phyloP scores from a whole-genome alignment of 306 rosid species.

The Astragalus glycyphyllos region DNA sequence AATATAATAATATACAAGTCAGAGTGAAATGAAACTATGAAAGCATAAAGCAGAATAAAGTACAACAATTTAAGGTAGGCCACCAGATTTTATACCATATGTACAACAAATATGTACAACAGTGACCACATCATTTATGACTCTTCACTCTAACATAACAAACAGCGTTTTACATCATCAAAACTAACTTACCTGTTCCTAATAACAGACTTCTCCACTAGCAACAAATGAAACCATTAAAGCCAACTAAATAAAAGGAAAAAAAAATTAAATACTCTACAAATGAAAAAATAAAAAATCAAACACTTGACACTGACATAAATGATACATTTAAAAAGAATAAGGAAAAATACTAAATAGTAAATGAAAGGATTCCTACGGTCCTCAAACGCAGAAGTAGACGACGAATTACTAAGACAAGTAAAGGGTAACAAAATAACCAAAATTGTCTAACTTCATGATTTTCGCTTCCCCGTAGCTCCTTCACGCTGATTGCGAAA shows the following conservation, averaged over 20 bases:
- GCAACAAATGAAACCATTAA: slow-evolving; percentile 21
- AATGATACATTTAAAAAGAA: slow-evolving; percentile 41
- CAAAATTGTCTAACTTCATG: slow-evolving; percentile 52
- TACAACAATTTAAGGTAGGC: slow-evolving; percentile 24
- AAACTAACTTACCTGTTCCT: slow-evolving; percentile 21
- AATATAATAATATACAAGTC: background rate
- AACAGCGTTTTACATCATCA: slow-evolving; percentile 36
- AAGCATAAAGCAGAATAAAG: background rate
- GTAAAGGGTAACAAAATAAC: slow-evolving; percentile 43
- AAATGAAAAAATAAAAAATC: slow-evolving; percentile 14
- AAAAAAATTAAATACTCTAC: slow-evolving; percentile 30
- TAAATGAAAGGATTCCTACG: slow-evolving; percentile 37
- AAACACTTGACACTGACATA: slow-evolving; percentile 28
- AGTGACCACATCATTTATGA: slow-evolving; percentile 4
- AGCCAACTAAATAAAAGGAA: slow-evolving; percentile 23
- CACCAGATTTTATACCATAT: slow-evolving; percentile 43
- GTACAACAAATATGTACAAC: slow-evolving; percentile 51
- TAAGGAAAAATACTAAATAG: slow-evolving; percentile 44
- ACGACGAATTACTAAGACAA: slow-evolving; percentile 7
- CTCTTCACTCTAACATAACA: slow-evolving; percentile 34
- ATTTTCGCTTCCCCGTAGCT: slow-evolving; percentile 69
- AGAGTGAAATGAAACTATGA: background rate
- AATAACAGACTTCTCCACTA: slow-evolving; percentile 26
- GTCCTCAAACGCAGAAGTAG: slow-evolving; percentile 30
- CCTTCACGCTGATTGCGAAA: slow-evolving; percentile 91